Evolutionary conservation across 371 early-diverging fungal species (phyloP).

Genomic region (Mucor saturninus): DNA sequence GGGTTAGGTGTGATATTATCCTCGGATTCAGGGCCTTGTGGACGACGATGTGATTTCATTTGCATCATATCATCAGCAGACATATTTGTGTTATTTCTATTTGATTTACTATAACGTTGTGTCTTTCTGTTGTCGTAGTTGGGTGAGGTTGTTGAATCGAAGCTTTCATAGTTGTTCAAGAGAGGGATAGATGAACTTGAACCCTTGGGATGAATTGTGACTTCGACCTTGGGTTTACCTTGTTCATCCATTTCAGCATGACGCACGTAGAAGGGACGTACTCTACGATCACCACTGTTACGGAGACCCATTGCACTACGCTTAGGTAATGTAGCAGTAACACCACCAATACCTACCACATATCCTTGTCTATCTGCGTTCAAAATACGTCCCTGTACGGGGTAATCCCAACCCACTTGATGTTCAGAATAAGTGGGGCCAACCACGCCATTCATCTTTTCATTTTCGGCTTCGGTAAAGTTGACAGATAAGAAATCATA

Average conservation of each 20-base stretch:
- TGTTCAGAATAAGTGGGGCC: constrained; percentile 48
- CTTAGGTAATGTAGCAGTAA: constrained; percentile 61
- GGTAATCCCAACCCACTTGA: constrained; percentile 42
- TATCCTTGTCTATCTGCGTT: constrained; percentile 46
- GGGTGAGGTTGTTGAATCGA: not conserved
- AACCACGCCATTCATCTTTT: constrained; percentile 27
- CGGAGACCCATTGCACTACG: constrained; percentile 33
- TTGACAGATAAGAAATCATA: constrained; percentile 35
- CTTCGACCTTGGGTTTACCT: constrained; percentile 65
- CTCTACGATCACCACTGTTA: constrained; percentile 33
- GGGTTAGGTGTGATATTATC: constrained; percentile 29
- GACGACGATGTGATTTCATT: constrained; percentile 8
- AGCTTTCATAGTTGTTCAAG: constrained; percentile 19
- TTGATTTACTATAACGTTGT: not conserved
- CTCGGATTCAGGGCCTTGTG: constrained; percentile 9
- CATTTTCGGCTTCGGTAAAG: constrained; percentile 19
- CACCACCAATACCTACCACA: constrained; percentile 73
- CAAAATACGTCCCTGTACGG: constrained; percentile 75
- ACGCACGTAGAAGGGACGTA: constrained; percentile 68
- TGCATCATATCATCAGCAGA: constrained; percentile 30
- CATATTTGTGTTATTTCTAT: constrained; percentile 3
- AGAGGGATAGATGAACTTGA: constrained; percentile 21
- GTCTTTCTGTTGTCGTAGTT: not conserved
- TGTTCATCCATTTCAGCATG: constrained; percentile 63
- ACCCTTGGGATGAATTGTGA: constrained; percentile 25